Evolutionary conservation across 2,329 filamentous ascomycete species (phyloP), one percentile per base, ranked within the genome.

Genomic region (Fusarium dlaminii): DNA sequence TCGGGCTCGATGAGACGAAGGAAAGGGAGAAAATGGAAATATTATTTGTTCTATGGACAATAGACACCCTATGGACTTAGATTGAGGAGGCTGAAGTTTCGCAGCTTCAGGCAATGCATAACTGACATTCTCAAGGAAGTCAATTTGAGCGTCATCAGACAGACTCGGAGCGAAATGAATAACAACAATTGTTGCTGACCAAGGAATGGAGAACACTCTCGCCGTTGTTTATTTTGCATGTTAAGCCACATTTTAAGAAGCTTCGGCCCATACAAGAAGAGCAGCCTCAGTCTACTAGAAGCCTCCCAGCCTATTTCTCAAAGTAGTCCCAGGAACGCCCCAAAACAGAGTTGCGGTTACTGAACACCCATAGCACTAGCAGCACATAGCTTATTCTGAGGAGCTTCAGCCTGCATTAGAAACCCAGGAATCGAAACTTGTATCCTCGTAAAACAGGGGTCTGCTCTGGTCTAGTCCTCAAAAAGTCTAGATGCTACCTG

Each of bases 1-100:
- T 49, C 42, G 39, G 29, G 54, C 46, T 52, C 22, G 24, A 61
- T 36, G 36, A 42, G 29, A 46, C 27, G 42, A 29, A 39, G 32
- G 40, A 39, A 46, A 63, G 52, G 48, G 17, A 59, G 49, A 59
- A 51, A 46, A 45, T 42, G 43, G 63, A 54, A 43, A 65, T 36
- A 48, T 68, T 56, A 68, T 54, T 32, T 55, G 68, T 51, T 70
- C 59, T 61, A 63, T 43, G 71, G 62, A 60, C 49, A 63, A 75
- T 69, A 74, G 70, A 75, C 68, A 75, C 64, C 59, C 71, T 39
- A 39, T 57, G 48, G 71, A 45, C 57, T 46, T 66, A 74, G 71
- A 64, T 66, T 66, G 58, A 40, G 62, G 45, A 58, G 63, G 63
- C 59, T 52, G 63, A 70, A 74, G 71, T 68, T 70, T 73, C 63